These are phyloP conservation scores for Russula earlei DNA, from an alignment of 768 basidiomycete species.

Conservation along the genomic window DNA sequence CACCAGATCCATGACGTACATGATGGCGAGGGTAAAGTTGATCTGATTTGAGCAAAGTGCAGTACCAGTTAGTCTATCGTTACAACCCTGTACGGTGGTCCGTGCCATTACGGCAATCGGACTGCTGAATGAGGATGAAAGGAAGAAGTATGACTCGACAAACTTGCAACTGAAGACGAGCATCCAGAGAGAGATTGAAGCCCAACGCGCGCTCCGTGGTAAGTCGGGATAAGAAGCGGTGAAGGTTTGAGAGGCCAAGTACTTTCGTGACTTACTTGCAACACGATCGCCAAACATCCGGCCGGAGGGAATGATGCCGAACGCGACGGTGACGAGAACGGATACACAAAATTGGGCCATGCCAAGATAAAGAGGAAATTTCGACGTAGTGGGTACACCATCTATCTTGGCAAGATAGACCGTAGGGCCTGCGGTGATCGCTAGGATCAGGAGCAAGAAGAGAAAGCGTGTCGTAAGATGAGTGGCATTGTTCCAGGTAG, in stretches of 20 bases:
- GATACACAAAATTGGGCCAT: constrained; percentile 94
- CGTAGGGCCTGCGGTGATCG: constrained; percentile 86
- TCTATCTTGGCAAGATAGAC: constrained; percentile 88
- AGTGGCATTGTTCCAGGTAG: constrained; percentile 97
- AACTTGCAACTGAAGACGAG: constrained; percentile 97
- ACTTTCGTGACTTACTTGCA: constrained; percentile 93
- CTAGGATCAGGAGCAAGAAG: constrained; percentile 88
- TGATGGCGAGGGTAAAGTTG: constrained; percentile 89
- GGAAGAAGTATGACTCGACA: constrained; percentile 94
- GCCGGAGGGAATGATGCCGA: constrained; percentile 87
- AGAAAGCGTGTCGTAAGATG: constrained; percentile 90
- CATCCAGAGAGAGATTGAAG: constrained; percentile 82
- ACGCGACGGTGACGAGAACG: constrained; percentile 69
- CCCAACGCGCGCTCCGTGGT: constrained; percentile 58
- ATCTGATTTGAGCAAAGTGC: constrained; percentile 87
- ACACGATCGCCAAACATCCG: constrained; percentile 99
- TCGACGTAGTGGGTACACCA: constrained; percentile 43
- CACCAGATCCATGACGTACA: constrained; percentile 97
- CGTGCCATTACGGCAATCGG: constrained; percentile 96
- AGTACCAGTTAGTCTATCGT: constrained; percentile 72
- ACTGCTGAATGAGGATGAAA: constrained; percentile 92
- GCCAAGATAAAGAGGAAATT: constrained; percentile 82
- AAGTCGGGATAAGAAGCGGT: constrained; percentile 93
- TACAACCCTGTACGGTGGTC: constrained; percentile 86
- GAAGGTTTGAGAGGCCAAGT: constrained; percentile 97